phyloP scores from a whole-genome alignment of 805 yeast genomes.

The Cyberlindnera meyerae region DNA sequence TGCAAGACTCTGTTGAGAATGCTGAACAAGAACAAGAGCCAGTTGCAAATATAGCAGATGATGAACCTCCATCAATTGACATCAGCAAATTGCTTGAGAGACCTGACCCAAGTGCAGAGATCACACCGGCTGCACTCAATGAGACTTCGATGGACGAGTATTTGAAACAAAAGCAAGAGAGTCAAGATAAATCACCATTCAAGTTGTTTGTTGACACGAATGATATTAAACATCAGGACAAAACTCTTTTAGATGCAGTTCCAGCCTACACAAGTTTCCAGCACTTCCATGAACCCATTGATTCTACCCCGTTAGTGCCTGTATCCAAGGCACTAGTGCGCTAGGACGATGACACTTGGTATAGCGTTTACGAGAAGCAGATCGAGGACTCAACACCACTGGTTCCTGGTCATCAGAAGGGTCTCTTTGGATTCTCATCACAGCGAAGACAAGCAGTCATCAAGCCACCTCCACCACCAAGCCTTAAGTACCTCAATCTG shows the following conservation, averaged over 20 bases:
- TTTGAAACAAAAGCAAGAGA: constrained; percentile 23
- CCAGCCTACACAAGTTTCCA: constrained; percentile 30
- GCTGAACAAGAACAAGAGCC: too few relatives aligned
- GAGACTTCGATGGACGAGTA: constrained; percentile 23
- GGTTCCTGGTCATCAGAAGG: constrained; percentile 45
- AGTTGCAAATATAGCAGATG: constrained; percentile 5
- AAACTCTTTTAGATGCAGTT: constrained; percentile 29
- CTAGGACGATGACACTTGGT: constrained; percentile 60
- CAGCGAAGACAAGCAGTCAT: constrained; percentile 51
- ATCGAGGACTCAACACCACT: constrained; percentile 35
- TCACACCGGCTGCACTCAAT: background rate
- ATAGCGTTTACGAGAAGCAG: constrained; percentile 50
- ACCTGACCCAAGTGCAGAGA: constrained; percentile 31
- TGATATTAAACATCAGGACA: constrained; percentile 30
- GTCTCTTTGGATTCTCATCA: constrained; percentile 40
- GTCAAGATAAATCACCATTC: constrained; percentile 25
- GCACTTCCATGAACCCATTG: constrained; percentile 27
- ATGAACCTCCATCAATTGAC: constrained; percentile 30
- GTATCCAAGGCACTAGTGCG: constrained; percentile 65
- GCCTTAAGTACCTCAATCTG: constrained; percentile 68
- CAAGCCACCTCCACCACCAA: constrained; percentile 91
- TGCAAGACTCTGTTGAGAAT: too few relatives aligned
- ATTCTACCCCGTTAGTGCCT: constrained; percentile 40
- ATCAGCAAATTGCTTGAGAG: constrained; percentile 30
- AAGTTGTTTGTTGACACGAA: constrained; percentile 29